These are phyloP conservation scores for Talaromyces sp. DNA, from an alignment of 2,329 filamentous ascomycete genomes.

Conservation along the genomic window DNA sequence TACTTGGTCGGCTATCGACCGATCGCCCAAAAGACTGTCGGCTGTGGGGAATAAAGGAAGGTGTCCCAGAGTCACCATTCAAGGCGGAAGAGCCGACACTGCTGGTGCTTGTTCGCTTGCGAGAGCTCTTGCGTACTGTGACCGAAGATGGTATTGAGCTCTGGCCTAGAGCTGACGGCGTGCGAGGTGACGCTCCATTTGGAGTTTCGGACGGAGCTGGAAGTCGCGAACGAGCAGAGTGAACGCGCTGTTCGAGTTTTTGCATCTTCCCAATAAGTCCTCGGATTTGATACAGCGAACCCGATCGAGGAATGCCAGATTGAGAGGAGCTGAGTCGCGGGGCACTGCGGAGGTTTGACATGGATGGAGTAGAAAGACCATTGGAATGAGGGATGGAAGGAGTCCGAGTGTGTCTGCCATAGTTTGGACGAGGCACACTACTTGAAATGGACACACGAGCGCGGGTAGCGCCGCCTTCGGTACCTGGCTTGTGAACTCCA, in stretches of 20 bases:
- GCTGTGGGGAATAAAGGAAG: slow-evolving; percentile 27
- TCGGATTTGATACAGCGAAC: slow-evolving; percentile 86
- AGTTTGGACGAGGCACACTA: slow-evolving; percentile 49
- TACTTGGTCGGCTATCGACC: slow-evolving; percentile 62
- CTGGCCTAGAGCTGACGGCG: slow-evolving; percentile 43
- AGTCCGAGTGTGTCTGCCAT: slow-evolving; percentile 47
- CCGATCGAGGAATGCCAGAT: slow-evolving; percentile 50
- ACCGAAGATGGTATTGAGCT: slow-evolving; percentile 49
- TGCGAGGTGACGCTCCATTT: slow-evolving; percentile 64
- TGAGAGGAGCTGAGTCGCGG: slow-evolving; percentile 16
- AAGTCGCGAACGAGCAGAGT: slow-evolving; percentile 84
- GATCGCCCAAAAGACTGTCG: slow-evolving; percentile 46
- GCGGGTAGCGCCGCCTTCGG: slow-evolving; percentile 44
- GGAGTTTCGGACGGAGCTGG: slow-evolving; percentile 75
- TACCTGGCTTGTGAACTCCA: slow-evolving; percentile 48
- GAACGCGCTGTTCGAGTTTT: slow-evolving; percentile 86
- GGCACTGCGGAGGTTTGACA: slow-evolving; percentile 31
- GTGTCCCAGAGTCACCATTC: slow-evolving; percentile 26
- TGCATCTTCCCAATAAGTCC: slow-evolving; percentile 96
- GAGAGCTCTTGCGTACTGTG: slow-evolving; percentile 45
- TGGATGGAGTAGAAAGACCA: slow-evolving; percentile 41
- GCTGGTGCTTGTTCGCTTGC: slow-evolving; percentile 38
- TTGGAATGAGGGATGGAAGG: slow-evolving; percentile 52
- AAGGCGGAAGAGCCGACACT: slow-evolving; percentile 33
- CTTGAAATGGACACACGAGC: slow-evolving; percentile 42